phyloP scores from a whole-genome alignment of 208 protist species.

The Crithidia acanthocephali region DNA sequence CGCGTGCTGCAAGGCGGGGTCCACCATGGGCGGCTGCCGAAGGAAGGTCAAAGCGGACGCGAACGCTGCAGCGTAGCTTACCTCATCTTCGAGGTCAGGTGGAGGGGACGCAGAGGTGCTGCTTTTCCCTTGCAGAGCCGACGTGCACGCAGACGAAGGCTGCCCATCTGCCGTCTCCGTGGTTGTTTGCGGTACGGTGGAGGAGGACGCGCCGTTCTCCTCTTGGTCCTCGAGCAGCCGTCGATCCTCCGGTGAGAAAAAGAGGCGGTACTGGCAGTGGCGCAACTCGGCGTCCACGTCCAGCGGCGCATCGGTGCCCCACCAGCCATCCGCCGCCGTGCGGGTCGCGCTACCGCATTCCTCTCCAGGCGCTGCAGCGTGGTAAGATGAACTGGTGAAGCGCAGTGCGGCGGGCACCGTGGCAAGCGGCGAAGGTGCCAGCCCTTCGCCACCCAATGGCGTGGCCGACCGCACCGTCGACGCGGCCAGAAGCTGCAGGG shows the following conservation, averaged over 20 bases:
- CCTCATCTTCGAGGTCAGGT: neutral
- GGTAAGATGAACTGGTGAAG: neutral
- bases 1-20: neutral
- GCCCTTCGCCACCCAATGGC: too few relatives aligned
- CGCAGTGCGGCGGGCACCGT: neutral
- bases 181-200: neutral
- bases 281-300: slow-evolving; percentile 32
- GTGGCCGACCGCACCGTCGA: neutral
- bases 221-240: slow-evolving; percentile 33
- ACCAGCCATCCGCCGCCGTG: neutral
- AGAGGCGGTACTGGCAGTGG: slow-evolving; percentile 38
- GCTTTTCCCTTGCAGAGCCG: too few relatives aligned
- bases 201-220: neutral
- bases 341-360: neutral
- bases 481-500: slow-evolving; percentile 1
- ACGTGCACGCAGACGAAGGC: neutral
- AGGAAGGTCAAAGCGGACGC: slow-evolving; percentile 22
- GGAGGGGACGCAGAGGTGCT: neutral
- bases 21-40: slow-evolving; percentile 4
- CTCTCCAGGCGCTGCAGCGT: neutral
- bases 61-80: slow-evolving; percentile 16
- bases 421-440: neutral
- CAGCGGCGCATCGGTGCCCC: neutral
- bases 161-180: neutral
- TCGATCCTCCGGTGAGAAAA: slow-evolving; percentile 53